Evolutionary conservation across 495 filamentous ascomycete genomes (phyloP).

Genomic region (Penicillium steckii): DNA sequence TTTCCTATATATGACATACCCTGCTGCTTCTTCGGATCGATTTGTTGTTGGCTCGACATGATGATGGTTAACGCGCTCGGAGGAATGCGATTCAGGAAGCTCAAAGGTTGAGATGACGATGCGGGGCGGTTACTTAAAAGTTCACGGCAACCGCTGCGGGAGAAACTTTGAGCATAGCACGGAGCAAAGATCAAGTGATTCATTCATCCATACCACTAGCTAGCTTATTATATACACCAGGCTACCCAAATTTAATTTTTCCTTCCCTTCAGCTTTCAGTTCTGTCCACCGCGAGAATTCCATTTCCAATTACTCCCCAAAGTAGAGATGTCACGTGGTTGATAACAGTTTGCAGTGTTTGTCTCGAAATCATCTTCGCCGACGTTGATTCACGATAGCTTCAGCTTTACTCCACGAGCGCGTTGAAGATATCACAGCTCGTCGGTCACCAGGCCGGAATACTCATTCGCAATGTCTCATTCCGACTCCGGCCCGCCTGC

Average conservation of each 20-base stretch:
- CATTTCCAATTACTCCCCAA: background rate
- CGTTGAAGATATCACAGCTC: background rate
- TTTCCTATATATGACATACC: constrained; percentile 48
- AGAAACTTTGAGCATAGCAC: background rate
- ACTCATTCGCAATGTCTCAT: constrained; percentile 31
- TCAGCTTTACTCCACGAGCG: background rate
- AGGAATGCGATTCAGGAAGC: constrained; percentile 13
- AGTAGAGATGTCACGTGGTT: constrained; percentile 14
- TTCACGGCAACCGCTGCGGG: constrained; percentile 11
- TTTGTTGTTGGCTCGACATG: constrained; percentile 48
- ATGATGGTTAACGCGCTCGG: constrained; percentile 16
- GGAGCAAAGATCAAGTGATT: background rate
- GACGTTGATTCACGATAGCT: background rate
- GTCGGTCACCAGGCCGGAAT: background rate
- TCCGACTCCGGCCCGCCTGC: constrained; percentile 40
- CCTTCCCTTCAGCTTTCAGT: too few species aligned
- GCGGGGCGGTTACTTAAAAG: constrained; percentile 31
- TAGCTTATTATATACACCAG: too few species aligned
- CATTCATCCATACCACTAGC: background rate
- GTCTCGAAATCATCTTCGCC: constrained; percentile 3
- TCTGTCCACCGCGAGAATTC: too few species aligned
- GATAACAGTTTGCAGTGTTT: constrained; percentile 31
- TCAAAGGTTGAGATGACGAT: constrained; percentile 37
- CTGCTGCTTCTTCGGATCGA: constrained; percentile 75
- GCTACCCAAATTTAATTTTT: too few species aligned